These are phyloP conservation scores for Amanita fuliginea DNA, from an alignment of 768 basidiomycete species.

Conservation along the genomic window DNA sequence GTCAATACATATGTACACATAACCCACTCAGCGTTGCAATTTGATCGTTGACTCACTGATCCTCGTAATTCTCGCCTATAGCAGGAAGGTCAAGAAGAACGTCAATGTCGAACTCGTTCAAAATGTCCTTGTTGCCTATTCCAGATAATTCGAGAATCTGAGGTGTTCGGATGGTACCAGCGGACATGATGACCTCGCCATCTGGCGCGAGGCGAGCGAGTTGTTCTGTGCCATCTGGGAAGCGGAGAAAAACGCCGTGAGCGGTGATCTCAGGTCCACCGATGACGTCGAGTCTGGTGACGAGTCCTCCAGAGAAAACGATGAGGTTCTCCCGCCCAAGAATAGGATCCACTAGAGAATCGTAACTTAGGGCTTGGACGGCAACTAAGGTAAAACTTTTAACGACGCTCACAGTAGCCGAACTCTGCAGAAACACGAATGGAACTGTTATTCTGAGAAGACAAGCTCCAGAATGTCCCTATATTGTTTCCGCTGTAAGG, in stretches of 20 bases:
- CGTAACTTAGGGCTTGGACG: neutral
- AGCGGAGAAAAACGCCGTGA: slow-evolving; percentile 15
- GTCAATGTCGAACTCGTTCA: slow-evolving; percentile 32
- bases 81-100: slow-evolving; percentile 40
- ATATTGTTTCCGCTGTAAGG: slow-evolving; percentile 18
- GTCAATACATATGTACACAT: no score
- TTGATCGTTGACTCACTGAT: slow-evolving; percentile 12
- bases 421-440: slow-evolving; percentile 20
- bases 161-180: slow-evolving; percentile 23
- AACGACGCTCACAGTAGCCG: slow-evolving; percentile 15
- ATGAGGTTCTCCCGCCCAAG: slow-evolving; percentile 14
- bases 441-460: slow-evolving; percentile 14
- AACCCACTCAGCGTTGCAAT: neutral
- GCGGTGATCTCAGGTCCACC: slow-evolving; percentile 8
- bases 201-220: slow-evolving; percentile 8
- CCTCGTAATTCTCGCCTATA: slow-evolving; percentile 36
- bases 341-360: slow-evolving; percentile 16
- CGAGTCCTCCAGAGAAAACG: slow-evolving; percentile 16
- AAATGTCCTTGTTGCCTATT: slow-evolving; percentile 43
- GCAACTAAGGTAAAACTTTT: neutral
- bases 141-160: slow-evolving; percentile 47
- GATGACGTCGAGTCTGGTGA: slow-evolving; percentile 11
- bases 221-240: slow-evolving; percentile 15
- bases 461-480: slow-evolving; percentile 17
- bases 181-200: slow-evolving; percentile 20